Evolutionary conservation across 2,329 filamentous ascomycete genomes (phyloP), one percentile per base, ranked within the genome.

Genomic region (Aureobasidium melanogenum): DNA sequence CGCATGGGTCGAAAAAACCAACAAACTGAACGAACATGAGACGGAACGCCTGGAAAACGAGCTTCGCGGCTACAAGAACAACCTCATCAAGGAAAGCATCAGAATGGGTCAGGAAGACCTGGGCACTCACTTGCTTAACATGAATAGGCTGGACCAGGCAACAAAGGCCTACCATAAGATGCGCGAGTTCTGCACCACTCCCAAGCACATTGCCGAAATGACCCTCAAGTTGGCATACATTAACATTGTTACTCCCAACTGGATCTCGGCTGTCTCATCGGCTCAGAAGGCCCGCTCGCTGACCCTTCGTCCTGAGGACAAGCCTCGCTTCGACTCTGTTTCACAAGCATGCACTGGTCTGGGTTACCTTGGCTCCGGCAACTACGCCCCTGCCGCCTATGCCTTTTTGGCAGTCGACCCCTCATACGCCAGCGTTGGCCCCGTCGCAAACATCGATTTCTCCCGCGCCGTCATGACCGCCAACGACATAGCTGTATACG

Each of bases 81-180:
- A 97, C 69, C 77, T 97, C 46, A 91, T 99, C 68, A 96, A 97
- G 72, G 94, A 99, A 76, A 97, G 91, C 76, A 96, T 97, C 69
- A 30, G 96, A 89, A 97, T 97, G 86, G 93, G 91, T 47, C 89
- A 97, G 68, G 91, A 97, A 73, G 94, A 97, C 68, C 79, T 97
- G 5, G 94, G 91, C 44, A 85, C 84, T 64, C 91, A 96, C 74
- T 87, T 88, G 64, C 89, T 95, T 73, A 80, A 80, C 39, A 90
- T 85, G 17, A 26, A 68, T 15, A 87, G 92, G 61, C 82, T 93
- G 9, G 73, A 77, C 38, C 82, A 82, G 14, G 90, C 94, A 0
- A 82, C 84, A 51, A 92, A 95, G 66, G 84, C 89, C 1, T 97
- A 89, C 72, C 79, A 82, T 65, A 87, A 88, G 66, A 97, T 97